phyloP scores from a whole-genome alignment of 495 filamentous ascomycete genomes.

The Xylaria telfairii region DNA sequence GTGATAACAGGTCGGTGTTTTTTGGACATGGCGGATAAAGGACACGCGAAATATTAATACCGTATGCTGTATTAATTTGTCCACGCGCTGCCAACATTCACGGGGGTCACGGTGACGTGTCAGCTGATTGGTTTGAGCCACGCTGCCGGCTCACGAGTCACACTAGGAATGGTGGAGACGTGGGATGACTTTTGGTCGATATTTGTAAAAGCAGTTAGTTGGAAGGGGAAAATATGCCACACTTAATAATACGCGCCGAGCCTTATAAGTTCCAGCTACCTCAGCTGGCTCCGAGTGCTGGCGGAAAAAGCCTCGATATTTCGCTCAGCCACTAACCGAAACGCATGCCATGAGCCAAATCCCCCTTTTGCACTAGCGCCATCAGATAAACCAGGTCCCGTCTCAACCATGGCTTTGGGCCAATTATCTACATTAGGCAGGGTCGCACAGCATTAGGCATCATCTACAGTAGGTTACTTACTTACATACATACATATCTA shows the following conservation, averaged over 20 bases:
- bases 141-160: background rate
- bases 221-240: background rate
- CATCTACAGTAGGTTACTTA: no score
- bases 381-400: conserved; percentile 35
- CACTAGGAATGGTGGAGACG: conserved; percentile 15
- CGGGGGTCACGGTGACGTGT: conserved; percentile 23
- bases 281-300: background rate
- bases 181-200: background rate
- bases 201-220: conserved; percentile 16
- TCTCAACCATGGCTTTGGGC: conserved; percentile 1
- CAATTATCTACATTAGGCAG: background rate
- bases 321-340: conserved; percentile 11
- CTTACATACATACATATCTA: no score
- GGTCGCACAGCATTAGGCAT: no score
- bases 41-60: background rate
- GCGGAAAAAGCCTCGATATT: background rate
- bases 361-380: conserved; percentile 30
- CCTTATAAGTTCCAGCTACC: conserved; percentile 2
- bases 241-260: background rate
- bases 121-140: conserved; percentile 3
- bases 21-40: conserved; percentile 31
- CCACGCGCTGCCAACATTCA: background rate
- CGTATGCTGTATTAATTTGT: background rate
- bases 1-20: conserved; percentile 32
- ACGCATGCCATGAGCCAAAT: background rate